These are phyloP conservation scores for Chytriomyces hyalinus DNA, from an alignment of 192 early-diverging fungal genomes.

Conservation along the genomic window DNA sequence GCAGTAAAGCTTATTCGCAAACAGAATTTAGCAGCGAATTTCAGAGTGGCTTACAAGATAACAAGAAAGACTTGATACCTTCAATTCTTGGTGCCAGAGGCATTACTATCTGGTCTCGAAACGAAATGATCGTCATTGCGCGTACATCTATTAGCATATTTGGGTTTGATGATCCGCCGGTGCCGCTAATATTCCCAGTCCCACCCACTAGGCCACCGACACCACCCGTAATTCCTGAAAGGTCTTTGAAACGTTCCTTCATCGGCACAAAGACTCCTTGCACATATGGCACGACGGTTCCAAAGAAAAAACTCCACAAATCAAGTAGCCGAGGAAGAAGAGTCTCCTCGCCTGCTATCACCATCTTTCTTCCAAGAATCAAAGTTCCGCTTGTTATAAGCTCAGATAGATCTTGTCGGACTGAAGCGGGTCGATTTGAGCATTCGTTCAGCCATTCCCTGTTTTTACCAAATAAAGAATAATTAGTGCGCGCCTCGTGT, in stretches of 20 bases:
- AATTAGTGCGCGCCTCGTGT: slow-evolving; percentile 34
- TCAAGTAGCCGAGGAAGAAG: slow-evolving; percentile 71
- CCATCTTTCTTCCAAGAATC: slow-evolving; percentile 69
- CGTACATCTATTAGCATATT: slow-evolving; percentile 54
- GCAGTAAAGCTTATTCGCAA: slow-evolving; percentile 10
- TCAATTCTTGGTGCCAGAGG: slow-evolving; percentile 65
- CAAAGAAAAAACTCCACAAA: slow-evolving; percentile 82
- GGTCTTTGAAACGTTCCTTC: background rate
- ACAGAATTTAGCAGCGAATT: background rate
- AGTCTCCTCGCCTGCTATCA: slow-evolving; percentile 68
- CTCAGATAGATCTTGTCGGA: slow-evolving; percentile 64
- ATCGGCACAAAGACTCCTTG: slow-evolving; percentile 86
- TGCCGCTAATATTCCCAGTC: slow-evolving; percentile 35
- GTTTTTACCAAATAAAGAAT: background rate
- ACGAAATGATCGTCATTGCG: slow-evolving; percentile 64
- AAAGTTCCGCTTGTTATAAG: slow-evolving; percentile 67
- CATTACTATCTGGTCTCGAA: slow-evolving; percentile 70
- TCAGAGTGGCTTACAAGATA: background rate
- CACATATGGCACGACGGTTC: slow-evolving; percentile 82
- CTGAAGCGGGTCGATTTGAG: slow-evolving; percentile 23
- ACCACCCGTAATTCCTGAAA: slow-evolving; percentile 43
- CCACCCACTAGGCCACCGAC: slow-evolving; percentile 18
- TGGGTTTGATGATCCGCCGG: slow-evolving; percentile 48
- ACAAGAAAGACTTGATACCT: slow-evolving; percentile 47
- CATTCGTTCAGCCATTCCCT: slow-evolving; percentile 31